A percentile compares a stretch with the other conserved stretches of the same genome.
These are phyloP conservation scores for Apiospora sp. DNA, from an alignment of 2,329 filamentous ascomycete species.

Conservation along the genomic window DNA sequence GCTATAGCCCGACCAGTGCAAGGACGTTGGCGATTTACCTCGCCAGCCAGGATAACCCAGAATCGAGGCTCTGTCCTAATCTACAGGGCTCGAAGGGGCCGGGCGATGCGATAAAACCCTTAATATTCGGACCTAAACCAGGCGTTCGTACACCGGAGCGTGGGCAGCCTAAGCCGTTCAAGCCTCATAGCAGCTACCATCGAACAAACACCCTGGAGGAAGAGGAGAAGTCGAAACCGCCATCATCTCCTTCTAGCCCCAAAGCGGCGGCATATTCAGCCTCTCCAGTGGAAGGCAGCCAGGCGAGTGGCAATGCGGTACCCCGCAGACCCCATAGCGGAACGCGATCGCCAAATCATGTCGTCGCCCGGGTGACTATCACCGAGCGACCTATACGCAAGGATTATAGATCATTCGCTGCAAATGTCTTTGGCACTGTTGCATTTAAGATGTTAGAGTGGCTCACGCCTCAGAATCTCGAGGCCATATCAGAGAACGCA, in stretches of 20 bases:
- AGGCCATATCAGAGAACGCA: slow-evolving; percentile 54
- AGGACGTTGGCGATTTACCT: slow-evolving; percentile 82
- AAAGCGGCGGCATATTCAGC: not conserved
- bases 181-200: not conserved
- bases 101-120: slow-evolving; percentile 54
- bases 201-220: slow-evolving; percentile 15
- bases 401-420: slow-evolving; percentile 67
- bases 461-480: slow-evolving; percentile 67
- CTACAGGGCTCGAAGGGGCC: slow-evolving; percentile 52
- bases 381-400: slow-evolving; percentile 57
- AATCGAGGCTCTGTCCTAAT: slow-evolving; percentile 70
- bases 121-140: slow-evolving; percentile 53
- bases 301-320: not conserved
- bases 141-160: slow-evolving; percentile 33
- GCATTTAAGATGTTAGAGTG: slow-evolving; percentile 76
- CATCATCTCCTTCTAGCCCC: not conserved
- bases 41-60: slow-evolving; percentile 80
- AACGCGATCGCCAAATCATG: slow-evolving; percentile 23
- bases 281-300: not conserved
- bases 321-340: not conserved
- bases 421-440: slow-evolving; percentile 70
- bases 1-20: slow-evolving; percentile 83
- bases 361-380: slow-evolving; percentile 45
- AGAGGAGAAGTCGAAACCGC: slow-evolving; percentile 18
- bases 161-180: slow-evolving; percentile 28